Evolutionary conservation across 2,329 filamentous ascomycete genomes (phyloP).

Genomic region (Aspergillus eucalypticola): DNA sequence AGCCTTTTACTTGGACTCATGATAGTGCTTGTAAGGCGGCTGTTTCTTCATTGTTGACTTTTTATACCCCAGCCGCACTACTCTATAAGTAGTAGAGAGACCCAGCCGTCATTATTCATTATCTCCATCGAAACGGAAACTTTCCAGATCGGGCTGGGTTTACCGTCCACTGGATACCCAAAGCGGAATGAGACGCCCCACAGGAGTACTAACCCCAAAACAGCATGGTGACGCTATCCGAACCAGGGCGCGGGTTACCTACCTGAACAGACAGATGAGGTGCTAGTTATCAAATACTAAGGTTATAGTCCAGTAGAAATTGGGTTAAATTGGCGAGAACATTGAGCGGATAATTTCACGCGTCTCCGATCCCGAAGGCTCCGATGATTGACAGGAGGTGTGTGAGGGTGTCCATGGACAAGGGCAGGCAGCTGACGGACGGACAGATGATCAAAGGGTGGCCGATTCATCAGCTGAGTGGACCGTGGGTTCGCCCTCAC

Average conservation of each 20-base stretch:
- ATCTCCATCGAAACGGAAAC: constrained; percentile 9
- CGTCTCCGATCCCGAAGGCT: neutral
- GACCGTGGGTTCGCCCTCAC: neutral
- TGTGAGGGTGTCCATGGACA: neutral
- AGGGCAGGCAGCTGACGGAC: neutral
- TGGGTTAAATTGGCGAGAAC: neutral
- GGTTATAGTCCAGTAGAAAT: neutral
- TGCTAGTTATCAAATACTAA: neutral
- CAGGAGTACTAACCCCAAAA: neutral
- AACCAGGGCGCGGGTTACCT: neutral
- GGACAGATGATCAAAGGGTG: neutral
- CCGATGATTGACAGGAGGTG: neutral
- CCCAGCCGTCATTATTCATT: no score
- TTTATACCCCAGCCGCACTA: neutral
- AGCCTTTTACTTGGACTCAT: no score
- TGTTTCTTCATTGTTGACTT: neutral
- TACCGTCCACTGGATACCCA: neutral
- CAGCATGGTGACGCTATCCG: neutral
- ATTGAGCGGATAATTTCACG: neutral
- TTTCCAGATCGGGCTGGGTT: constrained; percentile 9
- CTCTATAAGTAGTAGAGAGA: neutral
- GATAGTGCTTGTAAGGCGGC: no score
- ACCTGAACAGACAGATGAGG: no score
- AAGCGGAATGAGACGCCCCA: constrained; percentile 4
- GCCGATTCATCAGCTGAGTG: constrained; percentile 3